A percentile compares a stretch with the other conserved stretches of the same genome.
phyloP scores from a whole-genome alignment of 805 yeast genomes.

The Suhomyces canberraensis region DNA sequence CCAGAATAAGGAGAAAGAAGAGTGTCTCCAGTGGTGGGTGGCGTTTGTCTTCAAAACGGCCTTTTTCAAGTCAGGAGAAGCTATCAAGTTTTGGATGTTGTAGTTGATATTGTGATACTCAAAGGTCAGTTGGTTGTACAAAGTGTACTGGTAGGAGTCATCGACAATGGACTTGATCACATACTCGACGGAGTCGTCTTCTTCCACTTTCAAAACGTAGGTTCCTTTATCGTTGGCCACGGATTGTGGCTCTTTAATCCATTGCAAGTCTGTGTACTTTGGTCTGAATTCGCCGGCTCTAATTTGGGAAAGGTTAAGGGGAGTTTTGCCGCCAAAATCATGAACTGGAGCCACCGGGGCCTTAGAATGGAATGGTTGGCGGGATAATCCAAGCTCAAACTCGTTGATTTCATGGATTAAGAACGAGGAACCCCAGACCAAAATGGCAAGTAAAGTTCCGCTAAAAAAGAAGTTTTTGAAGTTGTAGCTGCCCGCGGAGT shows the following conservation, averaged over 20 bases:
- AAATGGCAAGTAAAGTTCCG: slow-evolving; percentile 22
- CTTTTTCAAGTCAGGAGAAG: slow-evolving; percentile 62
- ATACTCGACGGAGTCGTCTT: slow-evolving; percentile 46
- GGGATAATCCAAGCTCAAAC: slow-evolving; percentile 6
- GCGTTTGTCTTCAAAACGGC: slow-evolving; percentile 62
- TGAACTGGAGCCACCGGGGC: background rate
- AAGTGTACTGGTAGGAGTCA: slow-evolving; percentile 37
- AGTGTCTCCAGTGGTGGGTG: slow-evolving; percentile 57
- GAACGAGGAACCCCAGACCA: slow-evolving; percentile 38
- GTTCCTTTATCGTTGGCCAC: slow-evolving; percentile 60
- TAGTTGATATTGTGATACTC: slow-evolving; percentile 35
- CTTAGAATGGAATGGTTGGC: background rate
- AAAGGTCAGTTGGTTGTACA: slow-evolving; percentile 52
- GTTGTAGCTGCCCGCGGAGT: slow-evolving; percentile 2
- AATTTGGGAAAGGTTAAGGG: slow-evolving; percentile 27
- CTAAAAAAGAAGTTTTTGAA: slow-evolving; percentile 8
- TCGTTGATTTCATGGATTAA: slow-evolving; percentile 21
- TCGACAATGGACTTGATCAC: slow-evolving; percentile 53
- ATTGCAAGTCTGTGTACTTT: slow-evolving; percentile 54
- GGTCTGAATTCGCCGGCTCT: slow-evolving; percentile 61
- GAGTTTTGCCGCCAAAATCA: slow-evolving; percentile 17
- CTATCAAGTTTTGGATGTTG: slow-evolving; percentile 50
- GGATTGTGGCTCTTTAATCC: slow-evolving; percentile 59
- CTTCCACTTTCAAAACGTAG: slow-evolving; percentile 43
- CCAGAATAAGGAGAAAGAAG: slow-evolving; percentile 44